Evolutionary conservation across 495 filamentous ascomycete species (phyloP).

Genomic region (Sabuloglossum arenarium): DNA sequence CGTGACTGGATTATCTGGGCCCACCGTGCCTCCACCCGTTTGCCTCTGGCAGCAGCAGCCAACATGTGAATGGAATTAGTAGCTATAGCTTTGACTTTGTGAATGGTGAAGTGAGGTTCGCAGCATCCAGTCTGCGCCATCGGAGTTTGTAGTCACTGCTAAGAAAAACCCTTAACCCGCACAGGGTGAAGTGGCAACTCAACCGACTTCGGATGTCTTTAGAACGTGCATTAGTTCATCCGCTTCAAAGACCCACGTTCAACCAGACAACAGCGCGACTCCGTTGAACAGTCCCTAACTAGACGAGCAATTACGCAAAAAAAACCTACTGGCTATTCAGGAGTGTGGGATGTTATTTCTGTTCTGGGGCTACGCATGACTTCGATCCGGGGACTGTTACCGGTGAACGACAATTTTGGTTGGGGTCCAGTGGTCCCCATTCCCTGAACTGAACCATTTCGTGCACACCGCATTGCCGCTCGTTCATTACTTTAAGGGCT

Average conservation of each 20-base stretch:
- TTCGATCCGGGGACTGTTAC: neutral
- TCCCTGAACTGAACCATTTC: neutral
- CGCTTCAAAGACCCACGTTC: neutral
- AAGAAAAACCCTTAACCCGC: neutral
- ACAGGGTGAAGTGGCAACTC: neutral
- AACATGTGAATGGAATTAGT: too few relatives aligned
- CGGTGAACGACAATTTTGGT: neutral
- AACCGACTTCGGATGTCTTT: neutral
- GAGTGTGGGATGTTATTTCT: too few relatives aligned
- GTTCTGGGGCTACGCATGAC: neutral
- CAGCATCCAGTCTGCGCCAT: too few relatives aligned
- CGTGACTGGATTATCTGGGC: too few relatives aligned
- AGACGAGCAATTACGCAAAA: neutral
- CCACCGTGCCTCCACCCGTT: too few relatives aligned
- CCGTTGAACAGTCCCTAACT: neutral
- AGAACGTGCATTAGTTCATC: neutral
- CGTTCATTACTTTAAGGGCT: neutral
- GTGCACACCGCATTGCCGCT: neutral
- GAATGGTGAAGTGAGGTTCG: too few relatives aligned
- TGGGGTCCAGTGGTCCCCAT: neutral
- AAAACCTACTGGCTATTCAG: too few relatives aligned
- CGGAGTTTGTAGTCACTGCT: too few relatives aligned
- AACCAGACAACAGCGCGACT: neutral
- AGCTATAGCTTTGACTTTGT: too few relatives aligned
- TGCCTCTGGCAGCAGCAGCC: too few relatives aligned